Evolutionary conservation across 2,329 filamentous ascomycete species (phyloP).

Genomic region (Fusarium burgessii): DNA sequence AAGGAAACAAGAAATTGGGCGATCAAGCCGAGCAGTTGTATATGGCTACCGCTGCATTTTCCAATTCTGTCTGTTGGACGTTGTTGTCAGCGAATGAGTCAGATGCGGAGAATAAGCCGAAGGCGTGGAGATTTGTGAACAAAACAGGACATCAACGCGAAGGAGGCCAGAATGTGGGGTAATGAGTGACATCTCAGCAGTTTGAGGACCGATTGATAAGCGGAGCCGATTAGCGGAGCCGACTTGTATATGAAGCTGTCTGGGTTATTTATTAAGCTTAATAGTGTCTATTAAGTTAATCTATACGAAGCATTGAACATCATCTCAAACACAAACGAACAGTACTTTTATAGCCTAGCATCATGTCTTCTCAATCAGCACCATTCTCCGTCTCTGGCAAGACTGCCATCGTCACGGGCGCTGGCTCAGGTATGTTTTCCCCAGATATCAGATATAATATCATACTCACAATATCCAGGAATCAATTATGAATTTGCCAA

Average conservation of each 20-base stretch:
- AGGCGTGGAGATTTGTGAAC: background rate
- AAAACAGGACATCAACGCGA: constrained; percentile 32
- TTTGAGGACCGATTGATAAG: background rate
- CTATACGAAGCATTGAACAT: background rate
- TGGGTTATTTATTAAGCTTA: background rate
- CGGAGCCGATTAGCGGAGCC: constrained; percentile 13
- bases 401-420: constrained; percentile 38
- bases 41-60: background rate
- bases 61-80: no score
- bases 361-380: constrained; percentile 14
- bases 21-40: background rate
- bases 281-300: accelerated
- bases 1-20: background rate
- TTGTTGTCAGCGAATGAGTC: background rate
- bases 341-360: background rate
- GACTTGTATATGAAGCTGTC: background rate
- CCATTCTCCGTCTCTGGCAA: constrained; percentile 41
- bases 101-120: background rate
- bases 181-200: constrained; percentile 9
- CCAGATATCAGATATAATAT: background rate
- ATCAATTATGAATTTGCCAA: constrained; percentile 55
- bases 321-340: no score
- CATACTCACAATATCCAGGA: background rate
- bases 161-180: constrained; percentile 28
- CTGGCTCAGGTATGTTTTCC: constrained; percentile 23